Evolutionary conservation across 2,329 filamentous ascomycete genomes (phyloP).

Genomic region (Seiridium cupressi): DNA sequence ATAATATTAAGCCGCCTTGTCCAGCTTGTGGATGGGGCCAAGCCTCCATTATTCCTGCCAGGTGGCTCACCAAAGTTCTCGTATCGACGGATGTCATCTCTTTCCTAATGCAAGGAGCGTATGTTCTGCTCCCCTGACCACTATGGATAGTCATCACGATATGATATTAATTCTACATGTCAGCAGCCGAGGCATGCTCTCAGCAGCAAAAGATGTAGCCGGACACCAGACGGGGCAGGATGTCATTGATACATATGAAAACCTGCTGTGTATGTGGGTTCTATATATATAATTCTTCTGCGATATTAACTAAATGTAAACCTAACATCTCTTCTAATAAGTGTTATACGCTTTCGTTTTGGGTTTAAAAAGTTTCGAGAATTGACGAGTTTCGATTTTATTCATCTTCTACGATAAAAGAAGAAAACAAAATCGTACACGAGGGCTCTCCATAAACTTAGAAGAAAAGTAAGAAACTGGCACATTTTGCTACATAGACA

Average conservation of each 20-base stretch:
- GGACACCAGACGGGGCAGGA: slow-evolving; percentile 32
- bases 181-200: slow-evolving; percentile 10
- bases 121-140: slow-evolving; percentile 1
- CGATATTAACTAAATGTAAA: too few relatives aligned
- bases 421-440: too few relatives aligned
- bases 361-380: too few relatives aligned
- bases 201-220: slow-evolving; percentile 15
- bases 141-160: not conserved
- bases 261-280: too few relatives aligned
- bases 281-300: too few relatives aligned
- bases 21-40: slow-evolving; percentile 31
- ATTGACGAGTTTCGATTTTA: too few relatives aligned
- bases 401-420: too few relatives aligned
- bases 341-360: too few relatives aligned
- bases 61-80: slow-evolving; percentile 45
- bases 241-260: slow-evolving; percentile 29
- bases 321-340: too few relatives aligned
- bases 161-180: not conserved
- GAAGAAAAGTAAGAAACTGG: too few relatives aligned
- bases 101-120: slow-evolving; percentile 43
- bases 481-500: slow-evolving; percentile 18
- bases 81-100: slow-evolving; percentile 43
- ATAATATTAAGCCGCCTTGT: slow-evolving; percentile 33
- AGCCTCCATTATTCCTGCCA: slow-evolving; percentile 34
- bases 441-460: too few relatives aligned